phyloP scores from a whole-genome alignment of 345 rosid species.

The Eucalyptus polyanthemos region DNA sequence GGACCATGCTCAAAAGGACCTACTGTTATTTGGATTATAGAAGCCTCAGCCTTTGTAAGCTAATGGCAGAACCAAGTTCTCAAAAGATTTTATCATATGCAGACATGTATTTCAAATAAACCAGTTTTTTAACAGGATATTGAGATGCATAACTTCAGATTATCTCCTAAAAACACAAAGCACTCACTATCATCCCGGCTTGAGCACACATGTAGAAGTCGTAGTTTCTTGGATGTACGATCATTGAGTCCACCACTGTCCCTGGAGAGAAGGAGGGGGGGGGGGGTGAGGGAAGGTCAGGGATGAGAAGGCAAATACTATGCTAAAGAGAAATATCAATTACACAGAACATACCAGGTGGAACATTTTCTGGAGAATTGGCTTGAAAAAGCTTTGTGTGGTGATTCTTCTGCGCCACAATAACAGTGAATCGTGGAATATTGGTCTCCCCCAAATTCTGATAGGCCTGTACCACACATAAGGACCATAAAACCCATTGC shows the following conservation, averaged over 20 bases:
- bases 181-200: constrained; percentile 59
- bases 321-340: not conserved
- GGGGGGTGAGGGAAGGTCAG: not conserved
- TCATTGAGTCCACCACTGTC: constrained; percentile 73
- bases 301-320: not conserved
- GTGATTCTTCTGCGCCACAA: constrained; percentile 89
- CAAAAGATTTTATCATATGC: not conserved
- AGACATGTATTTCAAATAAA: not conserved
- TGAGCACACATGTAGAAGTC: constrained; percentile 95
- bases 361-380: constrained; percentile 58
- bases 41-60: not conserved
- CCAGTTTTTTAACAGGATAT: not conserved
- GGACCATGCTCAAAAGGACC: not conserved
- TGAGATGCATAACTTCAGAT: not conserved
- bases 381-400: constrained; percentile 76
- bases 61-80: not conserved
- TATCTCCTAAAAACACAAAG: not conserved
- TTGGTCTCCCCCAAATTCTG: constrained; percentile 44
- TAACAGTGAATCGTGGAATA: constrained; percentile 63
- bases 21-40: not conserved
- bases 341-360: constrained; percentile 45
- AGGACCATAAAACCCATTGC: not conserved
- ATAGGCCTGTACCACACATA: constrained; percentile 48
- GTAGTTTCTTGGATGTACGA: constrained; percentile 73
- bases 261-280: constrained; percentile 17